Evolutionary conservation across 169 alveolate genomes (phyloP).

Genomic region (Amoebophrya sp.): DNA sequence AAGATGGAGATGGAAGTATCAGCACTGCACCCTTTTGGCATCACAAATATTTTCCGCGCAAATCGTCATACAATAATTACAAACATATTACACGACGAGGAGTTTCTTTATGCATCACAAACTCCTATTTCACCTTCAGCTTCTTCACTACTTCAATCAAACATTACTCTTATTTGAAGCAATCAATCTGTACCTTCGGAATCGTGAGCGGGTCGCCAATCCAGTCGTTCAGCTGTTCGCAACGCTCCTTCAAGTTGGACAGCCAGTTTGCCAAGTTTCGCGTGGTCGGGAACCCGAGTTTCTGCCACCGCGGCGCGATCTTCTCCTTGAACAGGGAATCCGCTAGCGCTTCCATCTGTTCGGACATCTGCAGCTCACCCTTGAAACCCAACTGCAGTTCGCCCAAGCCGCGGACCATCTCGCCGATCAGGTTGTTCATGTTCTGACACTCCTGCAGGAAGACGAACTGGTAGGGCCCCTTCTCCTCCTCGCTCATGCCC

Average conservation of each 20-base stretch:
- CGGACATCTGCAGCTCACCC: slow-evolving; percentile 88
- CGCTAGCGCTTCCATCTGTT: slow-evolving; percentile 76
- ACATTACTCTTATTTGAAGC: too few relatives aligned
- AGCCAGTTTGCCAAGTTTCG: slow-evolving; percentile 89
- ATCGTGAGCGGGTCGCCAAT: slow-evolving; percentile 79
- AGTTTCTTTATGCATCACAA: too few relatives aligned
- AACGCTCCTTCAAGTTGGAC: slow-evolving; percentile 75
- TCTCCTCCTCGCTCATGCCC: slow-evolving; percentile 75
- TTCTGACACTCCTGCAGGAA: slow-evolving; percentile 78
- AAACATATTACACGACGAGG: too few relatives aligned
- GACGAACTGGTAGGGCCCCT: slow-evolving; percentile 82
- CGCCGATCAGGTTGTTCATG: slow-evolving; percentile 74
- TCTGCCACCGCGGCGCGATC: slow-evolving; percentile 83
- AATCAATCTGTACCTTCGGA: too few relatives aligned
- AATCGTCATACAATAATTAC: too few relatives aligned
- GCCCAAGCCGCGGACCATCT: slow-evolving; percentile 62
- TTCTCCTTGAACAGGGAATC: slow-evolving; percentile 70
- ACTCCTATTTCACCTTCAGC: too few relatives aligned
- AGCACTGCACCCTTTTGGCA: too few relatives aligned
- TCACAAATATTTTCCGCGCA: too few relatives aligned
- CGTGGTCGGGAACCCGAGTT: slow-evolving; percentile 82
- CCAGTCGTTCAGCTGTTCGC: slow-evolving; percentile 81
- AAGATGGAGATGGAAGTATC: too few relatives aligned
- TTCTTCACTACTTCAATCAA: too few relatives aligned
- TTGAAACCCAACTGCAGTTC: slow-evolving; percentile 85